These are phyloP conservation scores for Russula vinacea DNA, from an alignment of 768 basidiomycete species.

Conservation along the genomic window DNA sequence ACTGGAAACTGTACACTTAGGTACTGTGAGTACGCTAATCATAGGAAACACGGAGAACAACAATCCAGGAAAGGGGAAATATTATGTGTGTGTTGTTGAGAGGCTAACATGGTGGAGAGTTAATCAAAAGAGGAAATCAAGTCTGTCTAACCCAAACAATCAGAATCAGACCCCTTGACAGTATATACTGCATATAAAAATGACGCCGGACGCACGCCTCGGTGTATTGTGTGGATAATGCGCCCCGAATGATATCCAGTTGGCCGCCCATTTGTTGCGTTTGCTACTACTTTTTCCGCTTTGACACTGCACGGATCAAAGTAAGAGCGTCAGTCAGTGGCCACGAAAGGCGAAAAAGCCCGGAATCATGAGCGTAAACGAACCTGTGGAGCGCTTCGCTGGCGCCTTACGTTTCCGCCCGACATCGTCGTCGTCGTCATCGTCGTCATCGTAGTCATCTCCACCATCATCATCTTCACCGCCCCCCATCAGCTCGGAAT, in stretches of 20 bases:
- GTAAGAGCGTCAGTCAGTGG: background rate
- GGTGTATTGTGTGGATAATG: background rate
- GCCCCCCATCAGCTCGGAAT: conserved; percentile 18
- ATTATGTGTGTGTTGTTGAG: conserved; percentile 2
- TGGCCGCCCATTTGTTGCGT: background rate
- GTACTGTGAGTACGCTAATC: conserved; percentile 21
- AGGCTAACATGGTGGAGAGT: background rate
- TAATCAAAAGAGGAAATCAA: conserved; percentile 9
- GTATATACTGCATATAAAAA: background rate
- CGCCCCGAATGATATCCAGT: background rate
- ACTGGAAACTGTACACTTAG: conserved; percentile 6
- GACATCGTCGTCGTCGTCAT: conserved; percentile 10
- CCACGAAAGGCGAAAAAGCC: background rate
- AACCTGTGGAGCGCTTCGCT: conserved; percentile 41
- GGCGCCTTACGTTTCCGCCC: conserved; percentile 48
- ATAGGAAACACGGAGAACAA: background rate
- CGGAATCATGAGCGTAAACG: conserved; percentile 16
- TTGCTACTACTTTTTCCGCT: conserved; percentile 40
- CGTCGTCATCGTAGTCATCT: conserved; percentile 25
- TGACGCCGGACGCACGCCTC: background rate
- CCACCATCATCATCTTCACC: conserved; percentile 27
- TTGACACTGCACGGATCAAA: conserved; percentile 33
- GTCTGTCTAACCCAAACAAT: background rate
- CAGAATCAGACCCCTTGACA: background rate
- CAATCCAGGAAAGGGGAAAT: background rate